Conservation (phyloP, 2,329 filamentous ascomycete species). For the Hypocreales sp. region DNA sequence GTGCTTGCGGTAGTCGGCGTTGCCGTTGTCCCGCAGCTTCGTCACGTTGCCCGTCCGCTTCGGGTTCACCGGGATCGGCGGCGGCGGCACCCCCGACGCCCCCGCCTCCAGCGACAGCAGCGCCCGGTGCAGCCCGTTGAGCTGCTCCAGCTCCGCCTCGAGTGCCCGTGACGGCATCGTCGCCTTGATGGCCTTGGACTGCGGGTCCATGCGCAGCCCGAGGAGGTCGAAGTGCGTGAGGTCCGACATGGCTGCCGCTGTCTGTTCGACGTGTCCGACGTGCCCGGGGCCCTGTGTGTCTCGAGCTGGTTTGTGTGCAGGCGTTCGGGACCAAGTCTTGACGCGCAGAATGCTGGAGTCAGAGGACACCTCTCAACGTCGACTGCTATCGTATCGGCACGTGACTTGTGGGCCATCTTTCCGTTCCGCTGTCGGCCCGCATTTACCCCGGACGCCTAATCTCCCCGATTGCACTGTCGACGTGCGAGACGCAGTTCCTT, state of each 20-base stretch:
- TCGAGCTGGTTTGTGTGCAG: too few relatives aligned
- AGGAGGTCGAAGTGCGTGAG: slow-evolving; percentile 67
- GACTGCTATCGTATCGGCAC: too few relatives aligned
- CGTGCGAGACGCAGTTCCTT: too few relatives aligned
- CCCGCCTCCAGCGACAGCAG: slow-evolving; percentile 42
- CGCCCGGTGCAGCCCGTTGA: slow-evolving; percentile 66
- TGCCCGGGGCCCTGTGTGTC: too few relatives aligned
- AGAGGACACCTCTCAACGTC: too few relatives aligned
- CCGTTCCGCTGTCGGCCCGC: too few relatives aligned
- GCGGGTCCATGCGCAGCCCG: slow-evolving; percentile 66
- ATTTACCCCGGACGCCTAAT: too few relatives aligned
- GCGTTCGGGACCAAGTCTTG: too few relatives aligned
- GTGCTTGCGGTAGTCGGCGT: slow-evolving; percentile 66
- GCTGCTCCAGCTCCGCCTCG: slow-evolving; percentile 48
- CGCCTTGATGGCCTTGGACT: slow-evolving; percentile 54
- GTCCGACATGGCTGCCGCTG: slow-evolving; percentile 30
- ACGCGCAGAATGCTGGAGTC: too few relatives aligned
- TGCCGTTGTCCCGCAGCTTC: slow-evolving; percentile 83
- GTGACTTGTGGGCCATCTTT: too few relatives aligned
- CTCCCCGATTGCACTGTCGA: too few relatives aligned
- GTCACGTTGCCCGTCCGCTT: slow-evolving; percentile 77
- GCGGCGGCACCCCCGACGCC: slow-evolving; percentile 56
- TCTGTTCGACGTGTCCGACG: background rate
- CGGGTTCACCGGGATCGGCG: slow-evolving; percentile 81
- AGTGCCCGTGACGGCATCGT: slow-evolving; percentile 34